phyloP scores from a whole-genome alignment of 441 rosid genomes.

The Lepidium campestre region DNA sequence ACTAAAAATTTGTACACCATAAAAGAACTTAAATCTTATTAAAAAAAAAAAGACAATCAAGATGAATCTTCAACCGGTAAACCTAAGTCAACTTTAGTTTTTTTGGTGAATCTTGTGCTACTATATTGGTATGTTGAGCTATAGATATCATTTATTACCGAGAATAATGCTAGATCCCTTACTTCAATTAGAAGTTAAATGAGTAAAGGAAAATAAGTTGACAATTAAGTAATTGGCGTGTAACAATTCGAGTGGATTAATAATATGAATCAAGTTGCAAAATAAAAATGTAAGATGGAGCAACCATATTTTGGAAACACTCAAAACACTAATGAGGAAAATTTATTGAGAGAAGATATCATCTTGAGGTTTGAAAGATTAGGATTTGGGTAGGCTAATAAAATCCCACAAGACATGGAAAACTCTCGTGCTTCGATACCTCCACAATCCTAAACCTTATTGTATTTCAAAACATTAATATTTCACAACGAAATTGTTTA shows the following conservation, averaged over 20 bases:
- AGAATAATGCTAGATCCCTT: too few species aligned
- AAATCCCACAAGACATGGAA: slow-evolving; percentile 76
- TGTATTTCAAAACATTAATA: slow-evolving; percentile 1
- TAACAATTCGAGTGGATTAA: background rate
- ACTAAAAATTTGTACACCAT: too few species aligned
- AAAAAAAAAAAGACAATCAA: too few species aligned
- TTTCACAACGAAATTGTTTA: slow-evolving; percentile 12
- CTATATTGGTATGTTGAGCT: too few species aligned
- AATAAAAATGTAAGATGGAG: background rate
- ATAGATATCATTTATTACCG: too few species aligned
- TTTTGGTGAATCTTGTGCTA: too few species aligned
- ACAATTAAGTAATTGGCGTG: background rate
- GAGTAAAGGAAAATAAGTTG: too few species aligned
- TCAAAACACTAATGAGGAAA: slow-evolving; percentile 24
- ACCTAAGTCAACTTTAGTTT: too few species aligned
- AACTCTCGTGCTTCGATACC: slow-evolving; percentile 49
- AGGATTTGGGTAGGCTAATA: slow-evolving; percentile 31
- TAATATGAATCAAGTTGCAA: slow-evolving; percentile 10
- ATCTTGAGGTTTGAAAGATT: slow-evolving; percentile 29
- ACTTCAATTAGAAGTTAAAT: too few species aligned
- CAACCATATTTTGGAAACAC: slow-evolving; percentile 21
- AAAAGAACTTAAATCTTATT: too few species aligned
- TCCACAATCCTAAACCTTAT: slow-evolving; percentile 4
- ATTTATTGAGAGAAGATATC: slow-evolving; percentile 24
- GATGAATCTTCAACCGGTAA: too few species aligned